These are phyloP conservation scores for Pyracantha coccinea DNA, from an alignment of 331 rosid genomes.

Conservation along the genomic window DNA sequence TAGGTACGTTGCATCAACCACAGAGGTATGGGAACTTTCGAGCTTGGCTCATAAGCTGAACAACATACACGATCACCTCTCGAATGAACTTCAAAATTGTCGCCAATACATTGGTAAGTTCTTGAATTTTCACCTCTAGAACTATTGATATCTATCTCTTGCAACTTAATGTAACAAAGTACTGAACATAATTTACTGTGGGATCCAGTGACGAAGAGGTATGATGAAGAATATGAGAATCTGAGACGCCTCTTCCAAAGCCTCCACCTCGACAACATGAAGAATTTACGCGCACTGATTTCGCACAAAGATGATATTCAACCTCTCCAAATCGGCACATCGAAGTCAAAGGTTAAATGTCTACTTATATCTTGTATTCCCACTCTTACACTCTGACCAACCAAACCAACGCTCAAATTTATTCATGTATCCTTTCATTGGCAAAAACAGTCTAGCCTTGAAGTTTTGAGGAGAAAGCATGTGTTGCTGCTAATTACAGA, in stretches of 20 bases:
- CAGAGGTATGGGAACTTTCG: constrained; percentile 66
- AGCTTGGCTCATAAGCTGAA: constrained; percentile 63
- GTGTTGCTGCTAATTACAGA: constrained; percentile 73
- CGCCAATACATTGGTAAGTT: constrained; percentile 43
- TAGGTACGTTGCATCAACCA: constrained; percentile 43
- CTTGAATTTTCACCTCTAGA: neutral
- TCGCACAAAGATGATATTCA: constrained; percentile 47
- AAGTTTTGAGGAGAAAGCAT: constrained; percentile 63
- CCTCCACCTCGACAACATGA: constrained; percentile 62
- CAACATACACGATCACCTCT: constrained; percentile 49
- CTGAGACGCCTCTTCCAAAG: constrained; percentile 39
- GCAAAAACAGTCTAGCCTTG: constrained; percentile 45
- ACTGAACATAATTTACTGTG: constrained; percentile 6
- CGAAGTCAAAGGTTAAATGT: constrained; percentile 35
- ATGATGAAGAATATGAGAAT: constrained; percentile 45
- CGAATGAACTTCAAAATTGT: constrained; percentile 41
- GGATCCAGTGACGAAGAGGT: constrained; percentile 49
- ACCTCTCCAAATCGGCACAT: constrained; percentile 38
- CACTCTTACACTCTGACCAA: neutral
- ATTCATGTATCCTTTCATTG: neutral
- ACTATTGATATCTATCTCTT: neutral
- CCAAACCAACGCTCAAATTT: neutral
- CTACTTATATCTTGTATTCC: neutral
- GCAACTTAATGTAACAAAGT: neutral
- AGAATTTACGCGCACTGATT: constrained; percentile 49